Evolutionary conservation across 371 early-diverging fungal genomes (phyloP).

Genomic region (Rhizopus sp.): DNA sequence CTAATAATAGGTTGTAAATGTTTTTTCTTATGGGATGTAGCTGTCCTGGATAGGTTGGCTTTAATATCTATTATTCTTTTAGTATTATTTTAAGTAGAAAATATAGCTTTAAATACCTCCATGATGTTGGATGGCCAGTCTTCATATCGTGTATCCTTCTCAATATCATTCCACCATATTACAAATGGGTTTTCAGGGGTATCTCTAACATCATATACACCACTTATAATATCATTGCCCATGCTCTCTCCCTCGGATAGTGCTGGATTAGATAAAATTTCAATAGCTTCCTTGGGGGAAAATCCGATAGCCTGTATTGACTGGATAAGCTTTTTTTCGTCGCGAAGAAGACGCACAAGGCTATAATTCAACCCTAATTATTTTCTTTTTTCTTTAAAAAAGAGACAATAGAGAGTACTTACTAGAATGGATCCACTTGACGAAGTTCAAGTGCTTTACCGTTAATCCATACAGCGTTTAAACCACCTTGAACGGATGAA

Average conservation of each 20-base stretch:
- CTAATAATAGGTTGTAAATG: conserved; percentile 67
- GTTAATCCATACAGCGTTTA: conserved; percentile 68
- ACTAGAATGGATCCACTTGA: conserved; percentile 71
- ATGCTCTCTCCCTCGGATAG: conserved; percentile 24
- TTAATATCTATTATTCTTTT: conserved; percentile 38
- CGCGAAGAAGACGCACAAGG: conserved; percentile 29
- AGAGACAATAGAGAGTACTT: conserved; percentile 10
- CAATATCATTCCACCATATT: conserved; percentile 91
- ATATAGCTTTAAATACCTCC: conserved; percentile 35
- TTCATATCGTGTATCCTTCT: conserved; percentile 76
- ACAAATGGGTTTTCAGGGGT: conserved; percentile 47
- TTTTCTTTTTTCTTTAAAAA: neutral
- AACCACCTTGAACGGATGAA: conserved; percentile 24
- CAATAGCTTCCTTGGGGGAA: conserved; percentile 61
- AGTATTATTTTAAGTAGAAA: neutral
- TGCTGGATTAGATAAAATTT: conserved; percentile 58
- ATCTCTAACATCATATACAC: conserved; percentile 83
- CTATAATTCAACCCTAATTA: conserved; percentile 7
- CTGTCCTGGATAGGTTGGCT: conserved; percentile 68
- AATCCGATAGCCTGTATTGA: conserved; percentile 57
- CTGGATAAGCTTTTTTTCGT: conserved; percentile 36
- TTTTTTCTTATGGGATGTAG: conserved; percentile 76
- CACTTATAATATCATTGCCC: conserved; percentile 36
- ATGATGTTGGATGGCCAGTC: conserved; percentile 63
- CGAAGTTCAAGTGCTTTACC: conserved; percentile 58